These are phyloP conservation scores for Penicillium nucicola DNA, from an alignment of 495 filamentous ascomycete species.

Conservation along the genomic window DNA sequence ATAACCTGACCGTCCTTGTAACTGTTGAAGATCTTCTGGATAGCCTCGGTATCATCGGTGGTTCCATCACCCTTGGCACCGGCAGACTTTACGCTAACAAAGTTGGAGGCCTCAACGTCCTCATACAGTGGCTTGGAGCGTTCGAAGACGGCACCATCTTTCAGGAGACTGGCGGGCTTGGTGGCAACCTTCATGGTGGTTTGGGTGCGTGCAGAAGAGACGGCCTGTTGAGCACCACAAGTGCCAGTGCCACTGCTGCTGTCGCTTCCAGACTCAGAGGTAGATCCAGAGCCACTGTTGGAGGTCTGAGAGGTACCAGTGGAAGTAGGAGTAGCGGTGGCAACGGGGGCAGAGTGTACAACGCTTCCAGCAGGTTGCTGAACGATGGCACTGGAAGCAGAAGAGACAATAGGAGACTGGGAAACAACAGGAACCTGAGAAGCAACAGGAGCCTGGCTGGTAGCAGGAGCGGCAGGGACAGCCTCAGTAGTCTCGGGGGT, in stretches of 20 bases:
- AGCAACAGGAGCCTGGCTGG: background rate
- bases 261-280: background rate
- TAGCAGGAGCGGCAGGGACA: background rate
- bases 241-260: conserved; percentile 19
- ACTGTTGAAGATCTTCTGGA: conserved; percentile 71
- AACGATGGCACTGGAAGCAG: background rate
- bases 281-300: background rate
- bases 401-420: background rate
- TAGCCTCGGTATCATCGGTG: conserved; percentile 56
- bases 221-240: conserved; percentile 28
- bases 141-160: conserved; percentile 55
- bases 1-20: conserved; percentile 61
- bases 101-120: conserved; percentile 39
- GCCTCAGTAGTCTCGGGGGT: conserved; percentile 2
- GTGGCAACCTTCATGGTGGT: conserved; percentile 27
- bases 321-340: background rate
- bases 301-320: background rate
- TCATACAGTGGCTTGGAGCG: conserved; percentile 68
- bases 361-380: background rate
- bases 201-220: conserved; percentile 38
- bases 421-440: background rate
- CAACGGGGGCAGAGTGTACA: background rate
- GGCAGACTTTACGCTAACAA: conserved; percentile 68
- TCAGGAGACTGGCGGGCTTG: conserved; percentile 40
- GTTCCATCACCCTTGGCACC: conserved; percentile 78